These are phyloP conservation scores for Polytolypa hystricis DNA, from an alignment of 2,329 filamentous ascomycete species.

Conservation along the genomic window DNA sequence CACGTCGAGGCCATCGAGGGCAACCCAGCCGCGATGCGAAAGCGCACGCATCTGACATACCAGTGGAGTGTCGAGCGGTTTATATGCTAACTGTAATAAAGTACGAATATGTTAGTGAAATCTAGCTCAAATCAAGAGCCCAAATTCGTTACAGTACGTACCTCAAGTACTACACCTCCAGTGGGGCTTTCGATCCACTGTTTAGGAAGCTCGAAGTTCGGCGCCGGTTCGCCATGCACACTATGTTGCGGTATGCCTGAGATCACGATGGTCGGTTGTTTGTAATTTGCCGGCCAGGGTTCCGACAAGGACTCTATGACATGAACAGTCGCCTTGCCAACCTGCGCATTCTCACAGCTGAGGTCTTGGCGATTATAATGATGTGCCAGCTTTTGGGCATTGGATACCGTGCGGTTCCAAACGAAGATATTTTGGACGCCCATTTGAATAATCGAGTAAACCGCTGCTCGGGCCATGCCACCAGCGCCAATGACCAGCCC, in stretches of 20 bases:
- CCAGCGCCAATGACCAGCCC: conserved; percentile 55
- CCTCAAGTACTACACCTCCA: conserved; percentile 31
- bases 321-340: conserved; percentile 14
- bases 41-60: conserved; percentile 27
- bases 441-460: conserved; percentile 30
- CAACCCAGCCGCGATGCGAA: conserved; percentile 29
- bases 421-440: conserved; percentile 29
- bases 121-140: neutral
- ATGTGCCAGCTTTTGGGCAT: conserved; percentile 24
- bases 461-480: conserved; percentile 31
- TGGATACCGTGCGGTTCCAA: conserved; percentile 26
- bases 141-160: conserved; percentile 12
- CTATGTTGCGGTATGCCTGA: conserved; percentile 29
- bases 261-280: conserved; percentile 29
- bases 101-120: neutral
- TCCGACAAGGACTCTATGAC: conserved; percentile 20
- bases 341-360: conserved; percentile 10
- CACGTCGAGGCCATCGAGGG: conserved; percentile 29
- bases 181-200: conserved; percentile 31
- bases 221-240: conserved; percentile 24
- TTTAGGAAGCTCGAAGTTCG: conserved; percentile 24
- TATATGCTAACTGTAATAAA: conserved; percentile 25
- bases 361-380: conserved; percentile 27
- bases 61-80: conserved; percentile 28
- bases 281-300: conserved; percentile 23